Evolutionary conservation across 495 filamentous ascomycete genomes (phyloP), one percentile per base, ranked within the genome.

Genomic region (Penicillium steckii): DNA sequence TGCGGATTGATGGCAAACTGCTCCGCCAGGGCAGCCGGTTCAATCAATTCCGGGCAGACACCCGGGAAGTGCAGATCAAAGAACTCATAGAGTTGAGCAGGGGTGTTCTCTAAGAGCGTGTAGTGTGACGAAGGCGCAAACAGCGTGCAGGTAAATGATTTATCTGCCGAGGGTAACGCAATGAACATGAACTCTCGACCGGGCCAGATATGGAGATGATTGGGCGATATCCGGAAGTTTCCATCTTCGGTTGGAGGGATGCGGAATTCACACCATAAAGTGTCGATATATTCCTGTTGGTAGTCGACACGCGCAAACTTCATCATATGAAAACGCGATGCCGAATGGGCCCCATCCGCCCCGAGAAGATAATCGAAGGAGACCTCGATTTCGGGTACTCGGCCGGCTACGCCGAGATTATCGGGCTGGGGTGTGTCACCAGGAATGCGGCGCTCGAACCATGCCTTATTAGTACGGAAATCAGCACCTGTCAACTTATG

Each of bases 121-220:
- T 71, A 76, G 51, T 75, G 61, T 13, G 42, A 42, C 13, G 85
- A 77, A 0, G 90, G 86, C 8, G 93, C 83, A 69, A 99, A 99
- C 10, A 99, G 74, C 0, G 94, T 99, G 69, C 91, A 96, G 0
- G 93, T 97, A 63, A 99, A 99, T 1, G 90, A 88, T 51, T 87
- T 87, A 66, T 97, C 91, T 12, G 84, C 74, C 45, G 85, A 90
- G 0, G 94, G 93, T 22, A 99, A 89, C 17, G 94, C 94, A 60
- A 99, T 97, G 70, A 99, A 99, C 94, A 99, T 97, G 64, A 90
- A 88, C 10, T 89, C 82, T 55, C 84, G 83, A 19, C 87, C 90
- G 1, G 94, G 94, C 94, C 94, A 99, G 70, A 99, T 99, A 66
- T 99, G 94, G 2, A 99, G 80, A 61, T 97, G 90, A 65, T 96